Conservation (phyloP, 2,329 filamentous ascomycete species). For the Colletotrichum gigasporum region DNA sequence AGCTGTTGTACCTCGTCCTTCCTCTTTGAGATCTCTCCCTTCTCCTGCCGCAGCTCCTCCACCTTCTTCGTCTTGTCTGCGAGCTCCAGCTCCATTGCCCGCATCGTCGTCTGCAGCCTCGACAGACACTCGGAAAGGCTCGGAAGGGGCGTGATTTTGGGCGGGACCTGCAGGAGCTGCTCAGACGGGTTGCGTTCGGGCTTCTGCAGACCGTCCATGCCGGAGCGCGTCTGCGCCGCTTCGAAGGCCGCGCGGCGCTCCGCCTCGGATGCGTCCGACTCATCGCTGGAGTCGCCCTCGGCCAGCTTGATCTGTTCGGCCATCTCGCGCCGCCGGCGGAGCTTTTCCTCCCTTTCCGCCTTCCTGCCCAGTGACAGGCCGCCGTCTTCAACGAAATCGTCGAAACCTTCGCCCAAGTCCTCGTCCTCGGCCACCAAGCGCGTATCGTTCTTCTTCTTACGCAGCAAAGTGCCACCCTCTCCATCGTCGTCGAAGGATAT, state of each 20-base stretch:
- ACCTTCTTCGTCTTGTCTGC: constrained; percentile 69
- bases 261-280: constrained; percentile 74
- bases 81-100: constrained; percentile 70
- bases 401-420: constrained; percentile 91
- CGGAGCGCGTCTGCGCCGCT: constrained; percentile 83
- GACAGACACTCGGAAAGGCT: constrained; percentile 74
- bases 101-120: constrained; percentile 68
- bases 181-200: constrained; percentile 51
- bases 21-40: constrained; percentile 71
- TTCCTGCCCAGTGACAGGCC: constrained; percentile 80
- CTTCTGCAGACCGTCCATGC: constrained; percentile 77
- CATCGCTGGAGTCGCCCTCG: constrained; percentile 71
- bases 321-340: constrained; percentile 78
- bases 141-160: constrained; percentile 82
- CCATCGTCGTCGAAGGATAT: constrained; percentile 71
- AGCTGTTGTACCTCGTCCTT: constrained; percentile 84
- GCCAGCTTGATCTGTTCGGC: constrained; percentile 83
- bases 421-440: constrained; percentile 87
- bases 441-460: constrained; percentile 65
- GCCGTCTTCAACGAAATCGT: constrained; percentile 89
- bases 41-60: constrained; percentile 74
- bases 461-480: constrained; percentile 42
- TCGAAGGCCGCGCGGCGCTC: constrained; percentile 86
- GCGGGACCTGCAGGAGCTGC: constrained; percentile 65
- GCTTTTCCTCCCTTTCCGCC: constrained; percentile 77